phyloP scores from a whole-genome alignment of 495 filamentous ascomycete genomes.

The Tuber indicum region DNA sequence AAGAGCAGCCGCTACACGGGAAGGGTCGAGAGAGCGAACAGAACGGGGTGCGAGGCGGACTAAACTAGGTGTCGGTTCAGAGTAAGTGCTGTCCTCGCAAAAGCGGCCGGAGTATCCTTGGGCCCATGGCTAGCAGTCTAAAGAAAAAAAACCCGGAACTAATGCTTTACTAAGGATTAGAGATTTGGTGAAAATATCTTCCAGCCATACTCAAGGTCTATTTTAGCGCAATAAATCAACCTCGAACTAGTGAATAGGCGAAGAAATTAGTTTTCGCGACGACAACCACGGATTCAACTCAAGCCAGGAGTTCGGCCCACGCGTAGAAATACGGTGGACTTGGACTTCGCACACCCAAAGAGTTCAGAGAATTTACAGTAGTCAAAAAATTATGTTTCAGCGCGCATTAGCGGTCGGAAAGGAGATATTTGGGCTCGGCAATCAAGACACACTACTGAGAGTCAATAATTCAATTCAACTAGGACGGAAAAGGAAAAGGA shows the following conservation, averaged over 20 bases:
- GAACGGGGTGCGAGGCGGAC: background rate
- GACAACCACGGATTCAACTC: no score
- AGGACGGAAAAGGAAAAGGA: no score
- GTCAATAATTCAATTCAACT: background rate
- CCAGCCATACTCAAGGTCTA: no score
- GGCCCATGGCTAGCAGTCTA: background rate
- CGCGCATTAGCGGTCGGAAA: slow-evolving; percentile 5
- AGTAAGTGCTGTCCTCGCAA: background rate
- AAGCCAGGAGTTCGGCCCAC: no score
- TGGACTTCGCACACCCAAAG: no score
- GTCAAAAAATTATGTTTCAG: background rate
- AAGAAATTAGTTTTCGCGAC: background rate
- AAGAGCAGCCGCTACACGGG: background rate
- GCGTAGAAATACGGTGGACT: no score
- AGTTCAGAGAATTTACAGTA: background rate
- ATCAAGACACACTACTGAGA: slow-evolving; percentile 14
- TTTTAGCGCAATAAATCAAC: background rate
- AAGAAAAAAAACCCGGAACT: background rate
- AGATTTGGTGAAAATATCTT: background rate
- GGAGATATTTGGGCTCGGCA: slow-evolving; percentile 25
- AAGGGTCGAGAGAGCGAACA: background rate
- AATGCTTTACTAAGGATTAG: background rate
- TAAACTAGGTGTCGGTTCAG: background rate
- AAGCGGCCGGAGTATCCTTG: background rate
- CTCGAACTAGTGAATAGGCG: background rate